phyloP scores from a whole-genome alignment of 148 eudicot species.

The Camellia lanceoleosa region DNA sequence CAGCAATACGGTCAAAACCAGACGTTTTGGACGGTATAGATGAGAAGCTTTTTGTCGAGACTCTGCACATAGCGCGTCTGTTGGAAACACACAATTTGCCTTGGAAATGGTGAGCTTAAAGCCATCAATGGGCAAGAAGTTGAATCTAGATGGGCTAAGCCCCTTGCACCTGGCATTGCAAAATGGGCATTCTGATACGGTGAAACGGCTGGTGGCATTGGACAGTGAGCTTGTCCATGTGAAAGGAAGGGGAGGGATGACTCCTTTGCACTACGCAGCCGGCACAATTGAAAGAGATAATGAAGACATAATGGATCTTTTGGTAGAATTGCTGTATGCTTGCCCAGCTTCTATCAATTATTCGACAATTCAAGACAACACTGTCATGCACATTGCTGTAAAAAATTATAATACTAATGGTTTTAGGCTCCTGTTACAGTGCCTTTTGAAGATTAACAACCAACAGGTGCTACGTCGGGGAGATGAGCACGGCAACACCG shows the following conservation, averaged over 20 bases:
- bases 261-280: not conserved
- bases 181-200: not conserved
- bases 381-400: too few relatives aligned
- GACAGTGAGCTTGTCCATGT: not conserved
- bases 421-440: too few relatives aligned
- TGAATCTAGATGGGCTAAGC: not conserved
- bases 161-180: not conserved
- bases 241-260: not conserved
- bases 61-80: not conserved
- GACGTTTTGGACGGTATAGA: not conserved
- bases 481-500: too few relatives aligned
- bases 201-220: not conserved
- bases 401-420: too few relatives aligned
- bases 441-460: too few relatives aligned
- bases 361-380: too few relatives aligned
- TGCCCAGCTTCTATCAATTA: too few relatives aligned
- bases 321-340: not conserved
- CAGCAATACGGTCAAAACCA: not conserved
- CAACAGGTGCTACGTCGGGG: too few relatives aligned
- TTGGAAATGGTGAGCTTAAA: not conserved
- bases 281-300: not conserved
- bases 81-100: not conserved
- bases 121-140: not conserved
- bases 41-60: not conserved
- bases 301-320: not conserved